Base-by-base conservation (phyloP, 805 yeast species). In the Dipodascus geniculatus region DNA sequence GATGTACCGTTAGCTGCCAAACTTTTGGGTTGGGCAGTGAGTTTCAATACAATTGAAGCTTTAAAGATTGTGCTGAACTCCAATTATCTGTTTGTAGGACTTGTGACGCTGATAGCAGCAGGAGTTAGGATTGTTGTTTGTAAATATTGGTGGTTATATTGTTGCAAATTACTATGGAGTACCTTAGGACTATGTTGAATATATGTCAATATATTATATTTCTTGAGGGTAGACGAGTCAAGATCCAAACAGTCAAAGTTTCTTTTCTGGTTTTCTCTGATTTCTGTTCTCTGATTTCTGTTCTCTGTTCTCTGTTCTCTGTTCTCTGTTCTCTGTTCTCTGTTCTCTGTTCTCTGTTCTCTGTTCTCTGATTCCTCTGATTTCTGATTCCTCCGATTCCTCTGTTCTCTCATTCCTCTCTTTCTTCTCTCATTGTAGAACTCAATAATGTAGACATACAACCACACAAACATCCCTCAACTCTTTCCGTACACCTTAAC, bases 1-100 rank as follows among this genome's bases (percentile, higher is more conserved):
- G 96, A 93, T 63, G 78, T 85, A n/a, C 74, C 83, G 1, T 73
- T 84, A 2, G 83, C 85, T 0, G 76, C 81, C 20, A 71, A 72
- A 3, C 70, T 81, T 8, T 84, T 86, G 28, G 77, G 77, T 55
- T 71, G 80, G 59, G 76, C 83, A 2, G 83, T 85, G 0, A 75
- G 76, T 48, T 65, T 83, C 51, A 83, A 79, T 57, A 72, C 80
- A n/a, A 68, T 83, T 3, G 96, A 87, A 62, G 82, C 89, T 0
- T 61, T 82, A 33, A 67, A 73, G 22, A 74, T 78, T 9, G 73
- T 77, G 0, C 58, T 71, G 23, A 60, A 57, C 50, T 68, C 72
- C 48, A 63, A 67, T n/a, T 71, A 71, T 54, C 3, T 54, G 24
- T 42, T 50, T 28, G 71, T 75, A 2, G 54, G 60, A 4, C 20